Evolutionary conservation across 2,329 filamentous ascomycete genomes (phyloP).

Genomic region (Claviceps maximensis): DNA sequence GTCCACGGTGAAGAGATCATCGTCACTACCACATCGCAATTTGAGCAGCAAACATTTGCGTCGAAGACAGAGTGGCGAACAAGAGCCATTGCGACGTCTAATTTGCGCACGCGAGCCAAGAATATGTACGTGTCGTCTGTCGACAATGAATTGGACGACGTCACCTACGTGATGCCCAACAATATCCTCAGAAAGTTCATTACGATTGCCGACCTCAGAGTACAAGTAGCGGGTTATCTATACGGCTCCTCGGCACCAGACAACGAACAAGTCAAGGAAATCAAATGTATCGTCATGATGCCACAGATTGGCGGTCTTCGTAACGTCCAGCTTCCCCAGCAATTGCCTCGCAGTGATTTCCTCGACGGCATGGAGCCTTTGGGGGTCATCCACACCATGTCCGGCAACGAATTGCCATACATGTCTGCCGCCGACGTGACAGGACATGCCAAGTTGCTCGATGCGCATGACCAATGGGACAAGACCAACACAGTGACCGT

Average conservation of each 20-base stretch:
- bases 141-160: constrained; percentile 79
- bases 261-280: constrained; percentile 93
- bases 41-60: constrained; percentile 93
- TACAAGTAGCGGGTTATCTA: constrained; percentile 91
- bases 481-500: constrained; percentile 84
- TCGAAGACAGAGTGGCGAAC: constrained; percentile 99
- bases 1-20: constrained; percentile 95
- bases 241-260: constrained; percentile 88
- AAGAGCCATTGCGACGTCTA: constrained; percentile 88
- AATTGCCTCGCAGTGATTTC: constrained; percentile 85
- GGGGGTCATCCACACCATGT: constrained; percentile 89
- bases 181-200: constrained; percentile 98
- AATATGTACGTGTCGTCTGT: constrained; percentile 98
- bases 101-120: constrained; percentile 84
- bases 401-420: constrained; percentile 88
- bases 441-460: constrained; percentile 81
- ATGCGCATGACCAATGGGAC: constrained; percentile 54
- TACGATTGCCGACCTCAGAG: constrained; percentile 87
- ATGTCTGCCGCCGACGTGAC: constrained; percentile 95
- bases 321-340: constrained; percentile 79
- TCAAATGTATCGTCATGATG: constrained; percentile 93
- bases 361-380: constrained; percentile 77
- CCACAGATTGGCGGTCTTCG: constrained; percentile 91
- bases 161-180: constrained; percentile 98
- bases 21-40: constrained; percentile 94